Percentiles rank a stretch among this genome's conserved stretches.
Conservation (phyloP, 192 early-diverging fungal species). For the Umbelopsis vinacea region DNA sequence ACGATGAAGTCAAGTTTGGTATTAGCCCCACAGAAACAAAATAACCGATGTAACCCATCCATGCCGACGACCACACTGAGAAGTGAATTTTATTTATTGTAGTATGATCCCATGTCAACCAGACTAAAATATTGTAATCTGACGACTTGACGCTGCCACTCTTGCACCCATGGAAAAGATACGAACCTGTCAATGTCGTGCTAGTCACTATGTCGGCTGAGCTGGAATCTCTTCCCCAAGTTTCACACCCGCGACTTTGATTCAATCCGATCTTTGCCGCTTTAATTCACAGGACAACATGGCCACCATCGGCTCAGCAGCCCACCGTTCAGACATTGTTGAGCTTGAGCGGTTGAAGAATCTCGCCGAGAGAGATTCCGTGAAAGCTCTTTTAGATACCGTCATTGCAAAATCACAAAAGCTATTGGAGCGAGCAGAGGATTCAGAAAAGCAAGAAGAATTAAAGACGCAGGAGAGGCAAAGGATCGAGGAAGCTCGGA, state of each 20-base stretch:
- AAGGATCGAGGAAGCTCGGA: constrained; percentile 14
- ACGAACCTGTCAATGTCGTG: too few relatives aligned
- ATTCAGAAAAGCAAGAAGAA: constrained; percentile 2
- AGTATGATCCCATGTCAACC: too few relatives aligned
- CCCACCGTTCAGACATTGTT: constrained; percentile 3
- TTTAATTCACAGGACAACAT: background rate
- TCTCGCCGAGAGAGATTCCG: background rate
- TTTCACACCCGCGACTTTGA: background rate
- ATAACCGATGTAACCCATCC: too few relatives aligned
- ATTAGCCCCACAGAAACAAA: too few relatives aligned
- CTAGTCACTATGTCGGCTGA: too few relatives aligned
- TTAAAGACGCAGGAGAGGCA: constrained; percentile 4
- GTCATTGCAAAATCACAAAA: background rate
- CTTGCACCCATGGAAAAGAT: too few relatives aligned
- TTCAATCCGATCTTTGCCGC: background rate
- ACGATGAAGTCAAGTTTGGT: too few relatives aligned
- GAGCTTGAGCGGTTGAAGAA: constrained; percentile 1
- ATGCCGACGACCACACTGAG: too few relatives aligned
- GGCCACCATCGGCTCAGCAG: background rate
- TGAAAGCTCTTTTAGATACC: background rate
- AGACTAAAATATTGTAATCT: too few relatives aligned
- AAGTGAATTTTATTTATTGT: too few relatives aligned
- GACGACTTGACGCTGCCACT: too few relatives aligned
- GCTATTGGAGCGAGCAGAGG: background rate
- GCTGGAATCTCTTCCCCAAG: too few relatives aligned